Evolutionary conservation across 805 yeast genomes (phyloP), one percentile per base, ranked within the genome.

Genomic region (Blastobotrys attinorum): DNA sequence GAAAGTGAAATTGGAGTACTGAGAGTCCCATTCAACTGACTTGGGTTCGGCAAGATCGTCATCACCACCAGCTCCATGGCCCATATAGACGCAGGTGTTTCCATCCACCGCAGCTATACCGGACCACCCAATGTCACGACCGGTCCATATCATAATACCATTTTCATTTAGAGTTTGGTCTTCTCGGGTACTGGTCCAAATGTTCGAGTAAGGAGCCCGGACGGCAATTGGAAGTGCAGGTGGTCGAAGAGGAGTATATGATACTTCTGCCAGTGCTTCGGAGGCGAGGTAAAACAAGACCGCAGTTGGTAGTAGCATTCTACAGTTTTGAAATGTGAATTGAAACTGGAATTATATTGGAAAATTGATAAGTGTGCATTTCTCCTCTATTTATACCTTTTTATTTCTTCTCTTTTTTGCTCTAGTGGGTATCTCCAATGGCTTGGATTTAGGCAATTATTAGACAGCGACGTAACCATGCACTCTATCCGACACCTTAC

Each of bases 161-260:
- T n/a, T 22, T 3, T 11, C 17, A n/a, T 18, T 35, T 3, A 35
- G 25, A 6, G n/a, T 11, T 6, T 16, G 7, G 8, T 11, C 23
- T 13, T 35, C 13, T 23, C 7, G 17, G 13, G 38, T 35, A 8
- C 27, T 21, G 3, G 23, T 3, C 38, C 38, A 35, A 8, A 17
- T 17, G 38, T 11, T 21, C 11, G 38, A 13, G 29, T 35, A 35
- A 4, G 38, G 38, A 20, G 17, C 17, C 15, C 38, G 13, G 27
- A 35, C 38, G 8, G 38, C 38, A 23, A 35, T 21, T 35, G 38
- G 38, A 4, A 35, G 6, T 21, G 38, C 38, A 3, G 38, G 38
- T 5, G 21, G 38, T 5, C 38, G 25, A 15, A 35, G 3, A 6
- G 38, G 38, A 10, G 13, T 11, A 21, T 35, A 35, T 11, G 7